Percentiles rank a stretch among this genome's conserved stretches.
Conservation (phyloP, 305 asterid species). For the Fraxinus dipetala region DNA sequence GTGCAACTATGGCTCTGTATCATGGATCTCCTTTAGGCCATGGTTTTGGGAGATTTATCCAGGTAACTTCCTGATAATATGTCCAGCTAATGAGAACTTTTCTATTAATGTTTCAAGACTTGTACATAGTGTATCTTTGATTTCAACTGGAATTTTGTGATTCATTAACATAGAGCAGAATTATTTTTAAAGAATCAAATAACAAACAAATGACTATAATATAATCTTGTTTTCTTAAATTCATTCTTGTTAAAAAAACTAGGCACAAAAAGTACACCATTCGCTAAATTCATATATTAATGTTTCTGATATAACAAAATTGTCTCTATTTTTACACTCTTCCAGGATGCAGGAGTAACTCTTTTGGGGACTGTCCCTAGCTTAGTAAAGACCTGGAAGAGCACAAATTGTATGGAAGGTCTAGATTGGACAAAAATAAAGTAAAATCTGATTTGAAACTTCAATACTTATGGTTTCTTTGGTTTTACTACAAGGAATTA, state of each 20-base stretch:
- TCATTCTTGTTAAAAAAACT: not conserved
- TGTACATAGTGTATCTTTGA: not conserved
- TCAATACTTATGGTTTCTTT: not conserved
- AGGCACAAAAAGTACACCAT: not conserved
- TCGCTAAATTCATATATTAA: not conserved
- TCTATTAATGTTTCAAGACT: not conserved
- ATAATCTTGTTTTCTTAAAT: not conserved
- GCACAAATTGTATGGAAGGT: conserved; percentile 74
- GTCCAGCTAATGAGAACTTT: conserved; percentile 18
- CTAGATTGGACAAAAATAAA: conserved; percentile 85
- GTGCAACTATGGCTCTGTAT: conserved; percentile 88
- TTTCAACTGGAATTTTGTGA: not conserved
- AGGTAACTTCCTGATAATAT: conserved; percentile 39
- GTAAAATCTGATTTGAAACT: conserved; percentile 33
- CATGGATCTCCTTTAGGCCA: conserved; percentile 88
- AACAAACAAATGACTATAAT: not conserved
- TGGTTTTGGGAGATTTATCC: conserved; percentile 84
- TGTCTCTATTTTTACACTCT: conserved; percentile 14
- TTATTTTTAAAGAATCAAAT: not conserved
- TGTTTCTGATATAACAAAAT: not conserved
- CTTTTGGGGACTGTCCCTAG: conserved; percentile 94
- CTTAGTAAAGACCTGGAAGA: conserved; percentile 93
- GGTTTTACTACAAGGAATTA: conserved; percentile 10
- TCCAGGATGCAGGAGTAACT: conserved; percentile 86
- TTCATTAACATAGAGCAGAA: not conserved